A percentile compares a stretch with the other conserved stretches of the same genome.
phyloP scores from a whole-genome alignment of 495 filamentous ascomycete genomes.

The Rusavskia elegans region DNA sequence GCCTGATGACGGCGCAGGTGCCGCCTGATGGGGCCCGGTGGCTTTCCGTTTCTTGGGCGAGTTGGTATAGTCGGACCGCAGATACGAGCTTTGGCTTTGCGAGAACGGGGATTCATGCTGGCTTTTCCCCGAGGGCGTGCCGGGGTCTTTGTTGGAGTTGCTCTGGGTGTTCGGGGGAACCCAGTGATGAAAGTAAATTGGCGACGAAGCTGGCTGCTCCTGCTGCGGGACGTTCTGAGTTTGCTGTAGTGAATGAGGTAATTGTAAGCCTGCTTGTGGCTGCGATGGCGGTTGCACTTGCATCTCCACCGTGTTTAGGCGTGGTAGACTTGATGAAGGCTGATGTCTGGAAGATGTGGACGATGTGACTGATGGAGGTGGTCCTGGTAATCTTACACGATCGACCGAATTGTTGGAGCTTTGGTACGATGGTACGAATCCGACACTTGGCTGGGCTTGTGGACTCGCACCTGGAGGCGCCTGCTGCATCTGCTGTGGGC shows the following conservation, averaged over 20 bases:
- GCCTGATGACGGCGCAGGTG: constrained; percentile 21
- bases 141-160: constrained; percentile 23
- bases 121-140: constrained; percentile 16
- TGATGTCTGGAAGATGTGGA: constrained; percentile 16
- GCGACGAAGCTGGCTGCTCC: constrained; percentile 40
- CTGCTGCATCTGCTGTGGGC: constrained; percentile 14
- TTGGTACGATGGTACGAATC: constrained; percentile 21
- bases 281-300: constrained; percentile 35
- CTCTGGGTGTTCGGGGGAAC: constrained; percentile 55
- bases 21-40: constrained; percentile 20
- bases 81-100: constrained; percentile 13
- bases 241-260: constrained; percentile 29
- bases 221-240: constrained; percentile 36
- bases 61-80: constrained; percentile 21
- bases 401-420: constrained; percentile 14
- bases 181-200: constrained; percentile 87
- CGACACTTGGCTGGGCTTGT: constrained; percentile 9
- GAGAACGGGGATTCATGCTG: constrained; percentile 15
- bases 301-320: constrained; percentile 41
- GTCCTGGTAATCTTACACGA: constrained; percentile 18
- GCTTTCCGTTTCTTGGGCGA: constrained; percentile 31
- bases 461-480: constrained; percentile 7
- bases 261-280: constrained; percentile 20
- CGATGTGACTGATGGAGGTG: constrained; percentile 13
- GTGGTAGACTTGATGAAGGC: constrained; percentile 22